These are phyloP conservation scores for Scortechinia acanthostroma DNA, from an alignment of 2,329 filamentous ascomycete genomes.

Conservation along the genomic window DNA sequence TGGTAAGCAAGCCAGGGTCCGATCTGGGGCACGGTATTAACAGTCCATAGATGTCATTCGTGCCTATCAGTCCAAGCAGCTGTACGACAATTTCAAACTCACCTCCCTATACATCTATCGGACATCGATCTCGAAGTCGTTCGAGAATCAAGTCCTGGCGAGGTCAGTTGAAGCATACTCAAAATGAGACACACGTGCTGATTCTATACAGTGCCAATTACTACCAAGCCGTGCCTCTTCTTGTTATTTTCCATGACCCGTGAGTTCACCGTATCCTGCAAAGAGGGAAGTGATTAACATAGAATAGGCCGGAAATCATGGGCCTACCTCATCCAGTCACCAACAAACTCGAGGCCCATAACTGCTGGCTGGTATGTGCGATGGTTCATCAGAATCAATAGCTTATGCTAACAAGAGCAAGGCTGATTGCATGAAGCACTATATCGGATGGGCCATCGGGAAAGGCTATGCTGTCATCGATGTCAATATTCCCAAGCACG, in stretches of 20 bases:
- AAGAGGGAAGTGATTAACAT: slow-evolving; percentile 9
- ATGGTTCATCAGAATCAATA: not conserved
- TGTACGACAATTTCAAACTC: slow-evolving; percentile 73
- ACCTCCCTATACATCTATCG: slow-evolving; percentile 73
- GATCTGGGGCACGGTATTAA: slow-evolving; percentile 43
- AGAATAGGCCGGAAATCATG: slow-evolving; percentile 57
- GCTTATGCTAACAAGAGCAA: slow-evolving; percentile 21
- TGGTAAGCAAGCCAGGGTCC: not conserved
- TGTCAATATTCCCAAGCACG: slow-evolving; percentile 77
- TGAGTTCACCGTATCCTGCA: slow-evolving; percentile 32
- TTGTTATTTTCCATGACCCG: slow-evolving; percentile 89
- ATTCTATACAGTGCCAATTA: not conserved
- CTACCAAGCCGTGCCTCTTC: slow-evolving; percentile 23
- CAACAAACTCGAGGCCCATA: slow-evolving; percentile 72
- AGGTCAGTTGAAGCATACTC: slow-evolving; percentile 51
- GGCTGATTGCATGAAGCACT: slow-evolving; percentile 75
- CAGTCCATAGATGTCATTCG: slow-evolving; percentile 76
- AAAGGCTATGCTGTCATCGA: slow-evolving; percentile 81
- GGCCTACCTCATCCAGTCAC: slow-evolving; percentile 64
- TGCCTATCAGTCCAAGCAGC: slow-evolving; percentile 63
- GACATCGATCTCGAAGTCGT: slow-evolving; percentile 65
- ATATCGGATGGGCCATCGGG: slow-evolving; percentile 76
- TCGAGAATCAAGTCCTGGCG: slow-evolving; percentile 79
- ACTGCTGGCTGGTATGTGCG: slow-evolving; percentile 74
- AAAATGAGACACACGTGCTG: not conserved